These are phyloP conservation scores for Clarireedia monteithiana DNA, from an alignment of 2,329 filamentous ascomycete genomes.

Conservation along the genomic window DNA sequence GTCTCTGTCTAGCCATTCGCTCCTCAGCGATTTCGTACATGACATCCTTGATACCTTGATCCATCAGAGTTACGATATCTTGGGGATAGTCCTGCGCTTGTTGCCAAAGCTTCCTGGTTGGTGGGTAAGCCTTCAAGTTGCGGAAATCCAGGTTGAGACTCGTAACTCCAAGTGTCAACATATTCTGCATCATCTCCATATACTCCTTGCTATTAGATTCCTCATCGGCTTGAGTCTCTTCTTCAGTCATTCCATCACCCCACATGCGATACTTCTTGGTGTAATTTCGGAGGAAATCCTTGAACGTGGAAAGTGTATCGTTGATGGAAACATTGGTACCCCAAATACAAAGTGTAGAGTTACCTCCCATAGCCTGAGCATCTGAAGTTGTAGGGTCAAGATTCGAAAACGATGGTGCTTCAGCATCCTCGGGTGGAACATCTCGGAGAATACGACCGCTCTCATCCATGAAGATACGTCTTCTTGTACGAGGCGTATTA, in stretches of 20 bases:
- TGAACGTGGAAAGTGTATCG: constrained; percentile 80
- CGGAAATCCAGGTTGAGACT: constrained; percentile 82
- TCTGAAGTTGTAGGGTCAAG: constrained; percentile 81
- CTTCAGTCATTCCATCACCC: constrained; percentile 72
- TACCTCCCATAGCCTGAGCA: constrained; percentile 77
- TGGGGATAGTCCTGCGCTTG: constrained; percentile 91
- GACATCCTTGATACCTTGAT: constrained; percentile 85
- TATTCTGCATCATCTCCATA: constrained; percentile 75
- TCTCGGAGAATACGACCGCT: constrained; percentile 50
- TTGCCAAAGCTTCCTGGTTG: constrained; percentile 90
- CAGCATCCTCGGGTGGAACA: constrained; percentile 43
- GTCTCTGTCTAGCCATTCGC: constrained; percentile 63
- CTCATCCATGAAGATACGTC: constrained; percentile 50
- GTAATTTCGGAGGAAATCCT: constrained; percentile 88
- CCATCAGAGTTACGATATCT: constrained; percentile 94
- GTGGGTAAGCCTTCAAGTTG: constrained; percentile 87
- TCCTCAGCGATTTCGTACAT: constrained; percentile 84
- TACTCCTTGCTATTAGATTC: constrained; percentile 76
- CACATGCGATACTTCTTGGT: constrained; percentile 92
- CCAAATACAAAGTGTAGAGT: constrained; percentile 82
- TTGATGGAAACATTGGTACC: constrained; percentile 93
- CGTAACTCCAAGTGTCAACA: constrained; percentile 78
- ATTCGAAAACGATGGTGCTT: constrained; percentile 53
- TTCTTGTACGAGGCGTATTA: constrained; percentile 42
- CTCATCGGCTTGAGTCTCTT: constrained; percentile 61